These are phyloP conservation scores for Penicillium palitans DNA, from an alignment of 2,329 filamentous ascomycete species.

Conservation along the genomic window DNA sequence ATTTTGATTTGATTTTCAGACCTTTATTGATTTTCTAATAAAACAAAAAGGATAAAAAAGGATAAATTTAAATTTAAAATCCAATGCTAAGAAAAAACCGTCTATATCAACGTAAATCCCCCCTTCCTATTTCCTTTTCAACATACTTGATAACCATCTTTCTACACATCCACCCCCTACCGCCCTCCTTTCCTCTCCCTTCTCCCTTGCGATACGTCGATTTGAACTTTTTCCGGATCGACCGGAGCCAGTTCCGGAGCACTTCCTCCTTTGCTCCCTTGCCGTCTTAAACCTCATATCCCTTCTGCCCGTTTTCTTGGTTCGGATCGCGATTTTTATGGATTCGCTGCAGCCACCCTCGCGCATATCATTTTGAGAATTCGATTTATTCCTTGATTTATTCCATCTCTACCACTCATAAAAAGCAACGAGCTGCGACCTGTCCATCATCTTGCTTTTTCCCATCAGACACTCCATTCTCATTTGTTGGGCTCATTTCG, in stretches of 20 bases:
- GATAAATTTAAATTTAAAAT: constrained; percentile 7
- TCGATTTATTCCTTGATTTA: constrained; percentile 7
- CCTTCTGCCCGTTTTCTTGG: constrained; percentile 28
- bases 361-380: constrained; percentile 21
- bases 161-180: constrained; percentile 16
- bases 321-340: constrained; percentile 29
- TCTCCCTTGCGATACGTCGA: constrained; percentile 35
- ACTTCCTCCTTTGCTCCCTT: constrained; percentile 32
- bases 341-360: constrained; percentile 29
- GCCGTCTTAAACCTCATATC: constrained; percentile 25
- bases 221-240: constrained; percentile 31
- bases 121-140: constrained; percentile 14
- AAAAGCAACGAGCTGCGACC: constrained; percentile 28
- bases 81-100: constrained; percentile 14
- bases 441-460: constrained; percentile 14
- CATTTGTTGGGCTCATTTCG: constrained; percentile 24
- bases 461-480: constrained; percentile 8
- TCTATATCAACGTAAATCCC: constrained; percentile 37
- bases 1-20: not conserved
- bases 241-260: constrained; percentile 28
- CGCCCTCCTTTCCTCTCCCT: constrained; percentile 31
- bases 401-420: constrained; percentile 15
- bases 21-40: constrained; percentile 6
- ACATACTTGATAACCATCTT: constrained; percentile 19
- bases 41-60: not conserved